Conservation (phyloP, 2,329 filamentous ascomycete species). For the Berkeleyomyces basicola region DNA sequence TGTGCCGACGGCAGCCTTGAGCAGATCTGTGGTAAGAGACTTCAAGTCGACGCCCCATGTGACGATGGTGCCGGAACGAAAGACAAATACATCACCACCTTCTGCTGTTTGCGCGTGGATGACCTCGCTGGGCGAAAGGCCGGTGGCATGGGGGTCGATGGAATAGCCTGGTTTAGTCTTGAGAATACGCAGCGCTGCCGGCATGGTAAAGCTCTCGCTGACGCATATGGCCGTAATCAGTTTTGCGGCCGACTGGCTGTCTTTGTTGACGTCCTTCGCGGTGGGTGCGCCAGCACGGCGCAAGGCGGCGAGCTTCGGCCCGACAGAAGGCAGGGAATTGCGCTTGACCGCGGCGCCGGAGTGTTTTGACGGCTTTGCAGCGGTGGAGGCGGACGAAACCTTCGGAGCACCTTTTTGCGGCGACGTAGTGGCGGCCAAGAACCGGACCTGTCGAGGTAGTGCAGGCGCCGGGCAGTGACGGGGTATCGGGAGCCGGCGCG, state of each 20-base stretch:
- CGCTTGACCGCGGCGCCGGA: neutral
- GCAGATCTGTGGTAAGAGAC: slow-evolving; percentile 55
- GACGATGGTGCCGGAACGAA: slow-evolving; percentile 85
- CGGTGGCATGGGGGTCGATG: slow-evolving; percentile 44
- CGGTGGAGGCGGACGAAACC: neutral
- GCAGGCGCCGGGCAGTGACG: neutral
- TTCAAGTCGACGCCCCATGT: slow-evolving; percentile 75
- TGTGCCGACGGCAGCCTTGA: slow-evolving; percentile 58
- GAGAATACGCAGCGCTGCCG: slow-evolving; percentile 38
- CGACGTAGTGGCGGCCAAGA: neutral
- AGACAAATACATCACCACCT: slow-evolving; percentile 82
- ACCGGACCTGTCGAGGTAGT: neutral
- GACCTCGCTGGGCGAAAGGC: slow-evolving; percentile 44
- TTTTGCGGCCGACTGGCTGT: slow-evolving; percentile 3
- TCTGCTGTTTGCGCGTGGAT: slow-evolving; percentile 44
- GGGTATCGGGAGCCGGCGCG: neutral
- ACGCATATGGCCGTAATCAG: slow-evolving; percentile 42
- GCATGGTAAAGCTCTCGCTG: slow-evolving; percentile 48
- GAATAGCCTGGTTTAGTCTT: slow-evolving; percentile 38
- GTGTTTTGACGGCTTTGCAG: slow-evolving; percentile 2
- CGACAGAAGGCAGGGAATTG: neutral
- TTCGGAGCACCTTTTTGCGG: neutral
- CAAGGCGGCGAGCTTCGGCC: slow-evolving; percentile 9
- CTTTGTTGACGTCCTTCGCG: neutral
- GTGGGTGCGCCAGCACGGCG: slow-evolving; percentile 8